phyloP scores from a whole-genome alignment of 2,329 filamentous ascomycete genomes.

The Curvularia verruculosa region DNA sequence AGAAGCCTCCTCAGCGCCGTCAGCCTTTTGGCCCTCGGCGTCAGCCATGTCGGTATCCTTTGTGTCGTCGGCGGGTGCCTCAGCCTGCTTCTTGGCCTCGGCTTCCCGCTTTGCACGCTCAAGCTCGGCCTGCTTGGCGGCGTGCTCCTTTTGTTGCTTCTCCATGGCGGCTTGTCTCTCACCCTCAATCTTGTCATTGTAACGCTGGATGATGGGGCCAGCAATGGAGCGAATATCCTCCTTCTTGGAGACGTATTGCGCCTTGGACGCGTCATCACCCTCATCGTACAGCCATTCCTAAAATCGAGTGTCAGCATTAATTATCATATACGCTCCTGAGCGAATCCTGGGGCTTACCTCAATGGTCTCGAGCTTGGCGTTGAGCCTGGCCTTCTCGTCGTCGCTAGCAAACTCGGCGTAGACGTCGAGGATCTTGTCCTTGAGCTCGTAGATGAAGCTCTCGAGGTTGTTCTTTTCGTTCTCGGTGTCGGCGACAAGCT shows the following conservation, averaged over 20 bases:
- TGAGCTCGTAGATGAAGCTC: slow-evolving; percentile 94
- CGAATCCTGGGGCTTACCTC: slow-evolving; percentile 70
- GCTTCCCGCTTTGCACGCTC: slow-evolving; percentile 81
- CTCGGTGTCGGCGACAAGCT: slow-evolving; percentile 96
- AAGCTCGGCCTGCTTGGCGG: slow-evolving; percentile 67
- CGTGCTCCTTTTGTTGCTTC: slow-evolving; percentile 68
- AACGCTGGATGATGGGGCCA: slow-evolving; percentile 89
- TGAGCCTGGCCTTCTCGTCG: slow-evolving; percentile 88
- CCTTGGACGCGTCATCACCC: slow-evolving; percentile 92
- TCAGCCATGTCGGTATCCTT: slow-evolving; percentile 66
- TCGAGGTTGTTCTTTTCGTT: slow-evolving; percentile 99
- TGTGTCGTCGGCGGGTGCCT: slow-evolving; percentile 45
- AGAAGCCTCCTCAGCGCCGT: slow-evolving; percentile 48
- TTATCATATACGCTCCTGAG: not conserved
- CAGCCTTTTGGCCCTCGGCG: slow-evolving; percentile 53
- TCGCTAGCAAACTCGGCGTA: slow-evolving; percentile 89
- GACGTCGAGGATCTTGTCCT: slow-evolving; percentile 91
- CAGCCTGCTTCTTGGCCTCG: slow-evolving; percentile 66
- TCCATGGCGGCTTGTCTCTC: slow-evolving; percentile 76
- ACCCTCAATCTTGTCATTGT: slow-evolving; percentile 91
- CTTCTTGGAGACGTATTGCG: slow-evolving; percentile 90
- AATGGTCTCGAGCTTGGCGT: slow-evolving; percentile 77
- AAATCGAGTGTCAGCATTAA: no score
- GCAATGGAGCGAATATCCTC: slow-evolving; percentile 92
- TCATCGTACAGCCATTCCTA: slow-evolving; percentile 99